These are phyloP conservation scores for Mycena rebaudengoi DNA, from an alignment of 768 basidiomycete genomes.

Conservation along the genomic window DNA sequence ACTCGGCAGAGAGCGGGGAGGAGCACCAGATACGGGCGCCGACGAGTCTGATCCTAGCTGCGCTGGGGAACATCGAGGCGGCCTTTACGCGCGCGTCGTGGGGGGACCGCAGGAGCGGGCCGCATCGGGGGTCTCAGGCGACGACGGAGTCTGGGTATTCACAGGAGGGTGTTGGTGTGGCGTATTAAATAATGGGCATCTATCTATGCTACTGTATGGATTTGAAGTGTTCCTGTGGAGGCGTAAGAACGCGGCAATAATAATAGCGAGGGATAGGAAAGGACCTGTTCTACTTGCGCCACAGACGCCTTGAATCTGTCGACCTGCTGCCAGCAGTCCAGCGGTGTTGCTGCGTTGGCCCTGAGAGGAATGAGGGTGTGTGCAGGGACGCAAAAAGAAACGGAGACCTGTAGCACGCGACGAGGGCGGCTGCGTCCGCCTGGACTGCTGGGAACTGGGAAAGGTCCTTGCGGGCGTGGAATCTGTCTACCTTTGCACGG, in stretches of 20 bases:
- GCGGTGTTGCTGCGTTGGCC: slow-evolving; percentile 54
- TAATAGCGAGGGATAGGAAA: slow-evolving; percentile 15
- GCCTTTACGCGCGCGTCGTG: slow-evolving; percentile 18
- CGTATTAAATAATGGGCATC: slow-evolving; percentile 8
- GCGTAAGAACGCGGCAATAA: slow-evolving; percentile 7
- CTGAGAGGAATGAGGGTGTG: slow-evolving; percentile 41
- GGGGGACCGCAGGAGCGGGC: slow-evolving; percentile 8
- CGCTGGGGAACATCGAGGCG: slow-evolving; percentile 24
- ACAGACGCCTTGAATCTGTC: slow-evolving; percentile 75
- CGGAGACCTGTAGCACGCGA: slow-evolving; percentile 82
- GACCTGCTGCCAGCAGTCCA: slow-evolving; percentile 83
- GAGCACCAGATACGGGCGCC: slow-evolving; percentile 39
- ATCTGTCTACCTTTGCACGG: slow-evolving; percentile 74
- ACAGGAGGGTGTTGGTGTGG: slow-evolving; percentile 14
- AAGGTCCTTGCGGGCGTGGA: slow-evolving; percentile 64
- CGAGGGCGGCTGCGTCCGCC: slow-evolving; percentile 64
- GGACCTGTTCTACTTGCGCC: slow-evolving; percentile 72
- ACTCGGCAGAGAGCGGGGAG: slow-evolving; percentile 49
- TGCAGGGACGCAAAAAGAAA: slow-evolving; percentile 20
- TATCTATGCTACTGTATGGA: slow-evolving; percentile 52
- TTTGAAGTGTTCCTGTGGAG: slow-evolving; percentile 68
- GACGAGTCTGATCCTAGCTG: slow-evolving; percentile 31
- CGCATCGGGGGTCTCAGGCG: slow-evolving; percentile 16
- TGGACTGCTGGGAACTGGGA: slow-evolving; percentile 65
- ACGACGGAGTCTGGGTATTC: slow-evolving; percentile 28